phyloP scores from a whole-genome alignment of 345 rosid species.

The Raphanus raphanistrum region DNA sequence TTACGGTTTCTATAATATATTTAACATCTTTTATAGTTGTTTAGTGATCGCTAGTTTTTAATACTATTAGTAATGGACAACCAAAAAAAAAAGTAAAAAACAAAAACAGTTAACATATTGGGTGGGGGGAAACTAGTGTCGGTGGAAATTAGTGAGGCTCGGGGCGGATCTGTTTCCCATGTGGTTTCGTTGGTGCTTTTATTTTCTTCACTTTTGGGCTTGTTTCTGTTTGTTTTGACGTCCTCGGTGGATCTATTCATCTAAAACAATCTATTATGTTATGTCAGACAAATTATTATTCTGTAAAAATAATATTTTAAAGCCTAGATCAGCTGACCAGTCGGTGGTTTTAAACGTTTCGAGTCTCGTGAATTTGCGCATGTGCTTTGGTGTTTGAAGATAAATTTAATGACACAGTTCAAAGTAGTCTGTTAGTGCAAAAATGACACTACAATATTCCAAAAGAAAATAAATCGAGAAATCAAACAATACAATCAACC shows the following conservation, averaged over 20 bases:
- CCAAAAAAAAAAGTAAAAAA: not conserved
- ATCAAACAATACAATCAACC: too few relatives aligned
- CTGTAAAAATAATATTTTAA: not conserved
- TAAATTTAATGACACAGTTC: not conserved
- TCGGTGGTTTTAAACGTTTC: slow-evolving; percentile 22
- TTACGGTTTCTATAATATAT: not conserved
- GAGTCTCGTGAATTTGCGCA: slow-evolving; percentile 20
- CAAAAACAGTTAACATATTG: not conserved
- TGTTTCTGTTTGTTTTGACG: slow-evolving; percentile 2
- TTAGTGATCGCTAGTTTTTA: not conserved
- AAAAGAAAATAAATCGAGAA: too few relatives aligned
- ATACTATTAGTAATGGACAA: not conserved
- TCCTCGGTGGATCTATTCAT: slow-evolving; percentile 11
- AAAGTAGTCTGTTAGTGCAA: too few relatives aligned
- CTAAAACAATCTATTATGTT: not conserved
- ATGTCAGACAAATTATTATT: slow-evolving; percentile 2
- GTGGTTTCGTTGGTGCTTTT: slow-evolving; percentile 23
- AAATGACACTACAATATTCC: too few relatives aligned
- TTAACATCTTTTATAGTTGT: not conserved
- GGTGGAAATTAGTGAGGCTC: slow-evolving; percentile 22
- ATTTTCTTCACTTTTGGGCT: not conserved
- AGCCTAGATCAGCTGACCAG: not conserved
- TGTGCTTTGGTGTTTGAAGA: slow-evolving; percentile 8
- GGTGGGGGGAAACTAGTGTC: slow-evolving; percentile 2
- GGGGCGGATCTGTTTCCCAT: slow-evolving; percentile 18